Base-by-base conservation (phyloP, 306 rosid genomes). In the Macrotyloma uniflorum region DNA sequence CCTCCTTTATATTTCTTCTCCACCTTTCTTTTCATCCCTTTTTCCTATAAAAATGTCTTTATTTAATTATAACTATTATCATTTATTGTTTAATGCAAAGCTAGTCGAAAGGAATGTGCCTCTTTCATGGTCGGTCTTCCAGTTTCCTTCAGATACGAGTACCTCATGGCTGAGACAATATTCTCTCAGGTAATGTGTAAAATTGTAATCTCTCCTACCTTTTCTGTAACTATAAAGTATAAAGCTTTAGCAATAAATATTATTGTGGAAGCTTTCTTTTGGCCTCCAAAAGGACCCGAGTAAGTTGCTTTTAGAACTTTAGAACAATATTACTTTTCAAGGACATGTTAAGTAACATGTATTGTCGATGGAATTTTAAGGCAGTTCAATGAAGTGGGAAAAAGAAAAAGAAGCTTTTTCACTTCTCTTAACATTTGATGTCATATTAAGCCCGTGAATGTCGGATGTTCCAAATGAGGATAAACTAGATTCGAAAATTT, bases 51-150 rank as follows among this genome's bases (percentile, higher is more conserved):
- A 51, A 63, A 72, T 35, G 32, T 33, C 8, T 72, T 71, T 18
- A 78, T 79, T 78, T 86, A 82, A 82, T 81, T 74, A 80, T 85
- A 84, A 70, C 81, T 55, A 12, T 71, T 47, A 65, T 63, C 79
- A 73, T 83, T 69, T 84, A 79, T 84, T 87, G 87, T 24, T 94
- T 94, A 82, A 71, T 92, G 98, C 90, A 92, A 92, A 90, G 97
- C 90, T 89, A 96, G 99, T 93, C 99, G 99, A 75, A 96, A 93
- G 91, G 99, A 96, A 88, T 96, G 99, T 72, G 96, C 98, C 40
- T 87, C 97, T 70, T 96, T 90, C 89, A 88, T 96, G 96, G 99
- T 88, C 85, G 91, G 99, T 62, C 88, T 96, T 59, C 99, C 97
- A 5, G 98, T 96, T 72, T 85, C 97, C 75, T 96, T 96, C 87